These are phyloP conservation scores for Cynanchum wilfordii DNA, from an alignment of 257 asterid species.

Conservation along the genomic window DNA sequence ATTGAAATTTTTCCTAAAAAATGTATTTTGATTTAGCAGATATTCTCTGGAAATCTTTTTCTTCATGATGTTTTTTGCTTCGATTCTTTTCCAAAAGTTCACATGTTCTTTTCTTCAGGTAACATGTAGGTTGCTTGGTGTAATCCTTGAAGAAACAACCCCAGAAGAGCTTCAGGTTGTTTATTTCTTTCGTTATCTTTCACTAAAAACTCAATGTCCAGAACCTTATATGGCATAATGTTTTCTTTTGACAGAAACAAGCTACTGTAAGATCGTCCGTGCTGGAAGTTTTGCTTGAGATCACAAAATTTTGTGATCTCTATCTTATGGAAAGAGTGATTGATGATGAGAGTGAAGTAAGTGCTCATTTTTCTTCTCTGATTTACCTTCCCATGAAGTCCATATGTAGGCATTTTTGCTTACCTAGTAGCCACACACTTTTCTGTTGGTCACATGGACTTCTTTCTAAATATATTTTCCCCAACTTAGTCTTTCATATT, in stretches of 20 bases:
- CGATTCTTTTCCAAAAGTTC: neutral
- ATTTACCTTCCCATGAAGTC: neutral
- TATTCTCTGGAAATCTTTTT: neutral
- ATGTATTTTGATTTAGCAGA: neutral
- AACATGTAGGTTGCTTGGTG: slow-evolving; percentile 78
- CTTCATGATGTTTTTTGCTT: neutral
- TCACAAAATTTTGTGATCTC: slow-evolving; percentile 86
- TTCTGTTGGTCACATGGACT: neutral
- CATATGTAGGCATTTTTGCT: neutral
- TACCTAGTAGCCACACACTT: neutral
- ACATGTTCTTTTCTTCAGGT: slow-evolving; percentile 37
- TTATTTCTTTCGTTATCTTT: slow-evolving; percentile 1
- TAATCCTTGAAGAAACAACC: slow-evolving; percentile 71
- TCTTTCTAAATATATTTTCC: neutral
- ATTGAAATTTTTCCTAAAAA: neutral
- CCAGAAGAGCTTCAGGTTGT: slow-evolving; percentile 92
- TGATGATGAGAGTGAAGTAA: slow-evolving; percentile 87
- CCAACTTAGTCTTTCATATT: neutral
- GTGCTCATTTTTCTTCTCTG: slow-evolving; percentile 11
- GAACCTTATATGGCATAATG: neutral
- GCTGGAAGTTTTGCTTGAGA: slow-evolving; percentile 77
- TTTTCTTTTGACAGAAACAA: slow-evolving; percentile 54
- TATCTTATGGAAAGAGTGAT: slow-evolving; percentile 95
- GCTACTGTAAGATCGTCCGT: slow-evolving; percentile 83
- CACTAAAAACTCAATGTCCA: neutral